Conservation (phyloP, 2,329 filamentous ascomycete species). For the Triangularia verruculosa region DNA sequence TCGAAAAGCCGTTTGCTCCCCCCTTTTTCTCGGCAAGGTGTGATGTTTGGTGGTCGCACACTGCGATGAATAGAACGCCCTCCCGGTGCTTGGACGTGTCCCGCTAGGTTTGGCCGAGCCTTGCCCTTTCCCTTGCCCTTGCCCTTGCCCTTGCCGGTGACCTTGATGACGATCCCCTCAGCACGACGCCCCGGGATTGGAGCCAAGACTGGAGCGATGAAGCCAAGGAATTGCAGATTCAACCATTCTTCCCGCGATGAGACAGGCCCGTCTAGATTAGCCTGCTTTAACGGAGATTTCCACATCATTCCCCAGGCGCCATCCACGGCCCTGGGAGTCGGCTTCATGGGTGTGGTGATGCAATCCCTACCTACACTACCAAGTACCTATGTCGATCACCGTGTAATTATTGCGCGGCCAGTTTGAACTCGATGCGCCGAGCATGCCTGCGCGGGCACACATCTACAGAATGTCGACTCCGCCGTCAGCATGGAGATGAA, state of each 20-base stretch:
- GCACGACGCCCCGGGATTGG: not conserved
- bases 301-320: not conserved
- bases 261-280: slow-evolving; percentile 12
- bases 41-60: too few relatives aligned
- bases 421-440: too few relatives aligned
- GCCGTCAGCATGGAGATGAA: not conserved
- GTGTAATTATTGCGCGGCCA: not conserved
- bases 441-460: not conserved
- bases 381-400: not conserved
- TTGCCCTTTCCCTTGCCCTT: not conserved
- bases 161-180: not conserved
- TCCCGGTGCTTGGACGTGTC: not conserved
- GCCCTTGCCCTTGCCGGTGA: not conserved
- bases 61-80: too few relatives aligned
- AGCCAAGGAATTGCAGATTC: slow-evolving; percentile 1
- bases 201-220: not conserved
- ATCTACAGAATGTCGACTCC: not conserved
- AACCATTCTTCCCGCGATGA: slow-evolving; percentile 11
- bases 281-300: not conserved
- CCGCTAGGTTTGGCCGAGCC: not conserved
- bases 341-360: not conserved
- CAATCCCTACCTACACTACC: not conserved
- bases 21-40: not conserved
- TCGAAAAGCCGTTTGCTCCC: not conserved
- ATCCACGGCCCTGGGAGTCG: not conserved